A percentile compares a stretch with the other conserved stretches of the same genome.
Evolutionary conservation across 2,329 filamentous ascomycete species (phyloP).

Genomic region (Colletotrichum magnum): DNA sequence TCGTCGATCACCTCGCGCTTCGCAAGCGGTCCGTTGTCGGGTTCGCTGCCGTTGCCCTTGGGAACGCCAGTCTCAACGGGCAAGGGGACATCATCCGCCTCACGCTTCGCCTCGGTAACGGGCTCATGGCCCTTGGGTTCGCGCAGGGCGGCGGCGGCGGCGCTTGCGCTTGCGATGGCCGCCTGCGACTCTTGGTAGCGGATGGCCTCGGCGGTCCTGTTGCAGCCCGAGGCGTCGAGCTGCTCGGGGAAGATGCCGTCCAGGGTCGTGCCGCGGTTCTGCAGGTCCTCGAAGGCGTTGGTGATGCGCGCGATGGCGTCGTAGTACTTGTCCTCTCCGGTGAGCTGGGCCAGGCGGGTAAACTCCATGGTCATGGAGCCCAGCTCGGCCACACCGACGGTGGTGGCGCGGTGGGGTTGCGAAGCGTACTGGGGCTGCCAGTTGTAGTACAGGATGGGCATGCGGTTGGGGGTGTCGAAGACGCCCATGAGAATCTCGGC

Average conservation of each 20-base stretch:
- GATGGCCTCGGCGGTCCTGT: constrained; percentile 62
- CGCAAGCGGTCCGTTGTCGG: constrained; percentile 3
- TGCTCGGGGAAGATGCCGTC: constrained; percentile 85
- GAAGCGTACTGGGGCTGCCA: constrained; percentile 79
- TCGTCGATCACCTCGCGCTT: constrained; percentile 44
- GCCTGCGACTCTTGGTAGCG: constrained; percentile 51
- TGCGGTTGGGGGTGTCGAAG: constrained; percentile 94
- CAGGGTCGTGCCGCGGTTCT: constrained; percentile 77
- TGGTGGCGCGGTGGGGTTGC: constrained; percentile 73
- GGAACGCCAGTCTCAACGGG: constrained; percentile 15
- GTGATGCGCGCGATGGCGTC: constrained; percentile 91
- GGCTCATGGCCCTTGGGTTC: constrained; percentile 47
- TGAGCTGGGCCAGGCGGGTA: constrained; percentile 88
- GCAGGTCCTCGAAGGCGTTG: constrained; percentile 81
- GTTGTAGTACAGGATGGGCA: constrained; percentile 86
- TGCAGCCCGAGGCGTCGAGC: constrained; percentile 86
- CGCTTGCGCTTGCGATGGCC: constrained; percentile 47
- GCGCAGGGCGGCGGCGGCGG: constrained; percentile 15
- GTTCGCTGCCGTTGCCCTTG: constrained; percentile 17
- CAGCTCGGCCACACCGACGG: constrained; percentile 77
- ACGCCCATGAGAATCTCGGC: constrained; percentile 85
- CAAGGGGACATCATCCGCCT: constrained; percentile 1
- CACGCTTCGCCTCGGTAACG: constrained; percentile 24
- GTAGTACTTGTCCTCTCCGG: constrained; percentile 85
- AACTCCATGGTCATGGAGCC: constrained; percentile 90